These are phyloP conservation scores for Arabidopsis arenosa DNA, from an alignment of 345 rosid genomes.

Conservation along the genomic window DNA sequence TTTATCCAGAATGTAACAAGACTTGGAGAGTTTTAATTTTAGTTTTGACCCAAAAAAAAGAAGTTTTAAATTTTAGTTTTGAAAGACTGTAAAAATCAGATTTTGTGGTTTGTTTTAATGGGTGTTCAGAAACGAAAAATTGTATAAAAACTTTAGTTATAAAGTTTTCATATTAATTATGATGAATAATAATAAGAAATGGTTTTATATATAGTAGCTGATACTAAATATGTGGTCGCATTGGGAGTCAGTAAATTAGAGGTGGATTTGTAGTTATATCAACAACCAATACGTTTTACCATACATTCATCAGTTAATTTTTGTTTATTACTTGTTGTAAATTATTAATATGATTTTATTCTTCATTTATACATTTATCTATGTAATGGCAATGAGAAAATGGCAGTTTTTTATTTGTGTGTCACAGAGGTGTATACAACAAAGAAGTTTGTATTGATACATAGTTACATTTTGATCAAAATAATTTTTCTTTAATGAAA, in stretches of 20 bases:
- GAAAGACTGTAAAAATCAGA: background rate
- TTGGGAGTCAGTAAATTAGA: background rate
- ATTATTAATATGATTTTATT: background rate
- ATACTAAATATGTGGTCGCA: background rate
- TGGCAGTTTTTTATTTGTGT: background rate
- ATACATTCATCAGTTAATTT: background rate
- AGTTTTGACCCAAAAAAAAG: too few species aligned
- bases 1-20: slow-evolving; percentile 2
- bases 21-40: background rate
- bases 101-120: background rate
- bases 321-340: background rate
- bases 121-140: background rate
- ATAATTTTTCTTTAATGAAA: too few species aligned
- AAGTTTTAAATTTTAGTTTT: too few species aligned
- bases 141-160: background rate
- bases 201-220: background rate
- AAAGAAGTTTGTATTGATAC: background rate
- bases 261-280: slow-evolving; percentile 1
- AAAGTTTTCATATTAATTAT: background rate
- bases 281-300: background rate
- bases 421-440: background rate
- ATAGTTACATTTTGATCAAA: background rate
- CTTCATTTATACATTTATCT: background rate
- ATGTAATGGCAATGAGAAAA: background rate
- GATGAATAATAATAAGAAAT: background rate